phyloP scores from a whole-genome alignment of 1,139 yeast species.

The Hemisphaericaspora xylofermentans region DNA sequence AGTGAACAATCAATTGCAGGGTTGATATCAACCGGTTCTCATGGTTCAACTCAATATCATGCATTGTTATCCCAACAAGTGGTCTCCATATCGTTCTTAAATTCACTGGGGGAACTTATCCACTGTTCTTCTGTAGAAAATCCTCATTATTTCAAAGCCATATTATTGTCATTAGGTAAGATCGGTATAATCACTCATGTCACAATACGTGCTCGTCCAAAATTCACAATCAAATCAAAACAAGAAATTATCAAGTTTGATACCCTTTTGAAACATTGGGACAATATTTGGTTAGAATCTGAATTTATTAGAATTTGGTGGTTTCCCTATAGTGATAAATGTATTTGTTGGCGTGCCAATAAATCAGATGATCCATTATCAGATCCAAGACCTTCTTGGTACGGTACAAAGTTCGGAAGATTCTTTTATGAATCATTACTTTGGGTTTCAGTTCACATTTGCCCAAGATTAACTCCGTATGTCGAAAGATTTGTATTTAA shows the following conservation, averaged over 20 bases:
- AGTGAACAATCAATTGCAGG: constrained; percentile 95
- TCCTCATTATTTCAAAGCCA: constrained; percentile 78
- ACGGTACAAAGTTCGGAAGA: constrained; percentile 78
- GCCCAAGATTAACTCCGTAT: constrained; percentile 75
- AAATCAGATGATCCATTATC: constrained; percentile 64
- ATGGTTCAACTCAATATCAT: constrained; percentile 91
- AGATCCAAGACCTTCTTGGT: constrained; percentile 77
- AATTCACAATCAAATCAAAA: constrained; percentile 74
- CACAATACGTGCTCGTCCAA: constrained; percentile 83
- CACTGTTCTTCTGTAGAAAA: constrained; percentile 69
- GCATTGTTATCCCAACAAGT: constrained; percentile 88
- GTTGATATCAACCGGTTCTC: constrained; percentile 92
- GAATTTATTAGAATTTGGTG: constrained; percentile 96
- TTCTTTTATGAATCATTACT: constrained; percentile 74
- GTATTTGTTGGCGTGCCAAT: constrained; percentile 88
- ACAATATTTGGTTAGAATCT: constrained; percentile 79
- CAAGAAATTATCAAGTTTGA: constrained; percentile 83
- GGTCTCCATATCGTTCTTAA: constrained; percentile 70
- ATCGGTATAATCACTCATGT: constrained; percentile 87
- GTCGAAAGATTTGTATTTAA: constrained; percentile 82
- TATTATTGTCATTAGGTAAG: constrained; percentile 82
- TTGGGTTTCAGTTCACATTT: constrained; percentile 73
- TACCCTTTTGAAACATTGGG: constrained; percentile 66
- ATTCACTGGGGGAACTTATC: constrained; percentile 70
- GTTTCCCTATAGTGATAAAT: constrained; percentile 88